phyloP scores from a whole-genome alignment of 2,329 filamentous ascomycete species.

The Penicillium brasilianum region DNA sequence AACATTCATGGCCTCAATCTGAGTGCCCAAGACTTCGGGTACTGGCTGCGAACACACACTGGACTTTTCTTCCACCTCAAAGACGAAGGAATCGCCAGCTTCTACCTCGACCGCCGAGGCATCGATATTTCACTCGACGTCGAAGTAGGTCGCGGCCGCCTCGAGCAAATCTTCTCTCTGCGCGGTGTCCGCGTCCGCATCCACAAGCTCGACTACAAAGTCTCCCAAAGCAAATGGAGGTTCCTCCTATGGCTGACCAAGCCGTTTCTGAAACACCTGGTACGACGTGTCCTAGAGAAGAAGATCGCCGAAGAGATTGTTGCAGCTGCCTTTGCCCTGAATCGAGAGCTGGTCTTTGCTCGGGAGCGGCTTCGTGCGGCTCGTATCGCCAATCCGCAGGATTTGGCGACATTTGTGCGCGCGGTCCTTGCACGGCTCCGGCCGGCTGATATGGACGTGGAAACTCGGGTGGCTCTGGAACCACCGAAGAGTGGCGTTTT shows the following conservation, averaged over 20 bases:
- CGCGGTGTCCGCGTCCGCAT: slow-evolving; percentile 77
- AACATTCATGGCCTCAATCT: slow-evolving; percentile 82
- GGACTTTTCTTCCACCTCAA: slow-evolving; percentile 71
- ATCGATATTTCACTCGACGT: slow-evolving; percentile 86
- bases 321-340: slow-evolving; percentile 71
- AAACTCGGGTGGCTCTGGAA: slow-evolving; percentile 73
- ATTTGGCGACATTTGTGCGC: slow-evolving; percentile 79
- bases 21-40: slow-evolving; percentile 84
- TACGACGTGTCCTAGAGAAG: slow-evolving; percentile 78
- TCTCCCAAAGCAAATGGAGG: slow-evolving; percentile 72
- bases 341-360: slow-evolving; percentile 85
- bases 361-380: slow-evolving; percentile 85
- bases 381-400: slow-evolving; percentile 77
- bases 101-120: slow-evolving; percentile 83
- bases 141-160: slow-evolving; percentile 75
- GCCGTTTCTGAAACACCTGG: slow-evolving; percentile 78
- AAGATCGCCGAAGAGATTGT: slow-evolving; percentile 75
- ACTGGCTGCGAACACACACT: slow-evolving; percentile 81
- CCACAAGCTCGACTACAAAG: slow-evolving; percentile 81
- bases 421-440: slow-evolving; percentile 78
- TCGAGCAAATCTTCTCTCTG: slow-evolving; percentile 82
- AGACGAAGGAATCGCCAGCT: slow-evolving; percentile 84
- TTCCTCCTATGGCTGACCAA: slow-evolving; percentile 83
- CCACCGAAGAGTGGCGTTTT: slow-evolving; percentile 70
- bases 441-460: slow-evolving; percentile 77